Conservation (phyloP, 2,329 filamentous ascomycete genomes). For the Pseudopithomyces maydicus region DNA sequence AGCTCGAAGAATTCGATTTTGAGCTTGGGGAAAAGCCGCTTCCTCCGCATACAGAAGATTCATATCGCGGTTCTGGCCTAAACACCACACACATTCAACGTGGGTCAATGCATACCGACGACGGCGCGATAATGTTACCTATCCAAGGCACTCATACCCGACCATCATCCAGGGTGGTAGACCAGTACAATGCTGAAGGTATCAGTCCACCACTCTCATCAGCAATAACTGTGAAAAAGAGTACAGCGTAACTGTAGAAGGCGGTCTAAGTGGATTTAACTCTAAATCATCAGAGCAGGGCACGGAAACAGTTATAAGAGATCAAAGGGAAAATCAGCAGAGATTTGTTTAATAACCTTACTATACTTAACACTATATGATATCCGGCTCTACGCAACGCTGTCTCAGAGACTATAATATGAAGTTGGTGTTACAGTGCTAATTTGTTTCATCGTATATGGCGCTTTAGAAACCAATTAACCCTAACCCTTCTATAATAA, state of each 20-base stretch:
- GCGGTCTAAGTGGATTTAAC: neutral
- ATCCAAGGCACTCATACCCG: conserved; percentile 1
- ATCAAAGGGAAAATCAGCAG: neutral
- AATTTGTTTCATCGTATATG: neutral
- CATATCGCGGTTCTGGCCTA: neutral
- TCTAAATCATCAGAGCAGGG: neutral
- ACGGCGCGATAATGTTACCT: conserved; percentile 5
- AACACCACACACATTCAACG: conserved; percentile 15
- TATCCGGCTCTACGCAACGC: neutral
- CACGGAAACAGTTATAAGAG: neutral
- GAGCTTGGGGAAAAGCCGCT: neutral
- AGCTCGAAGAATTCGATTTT: conserved; percentile 18
- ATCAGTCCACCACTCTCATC: neutral
- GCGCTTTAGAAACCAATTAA: neutral
- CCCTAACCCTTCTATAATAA: too few species aligned
- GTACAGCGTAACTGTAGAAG: conserved; percentile 21
- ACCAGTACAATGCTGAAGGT: neutral
- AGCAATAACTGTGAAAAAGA: conserved; percentile 20
- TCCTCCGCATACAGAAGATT: neutral
- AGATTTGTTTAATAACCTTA: neutral
- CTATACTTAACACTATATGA: neutral
- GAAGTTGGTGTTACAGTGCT: too few species aligned
- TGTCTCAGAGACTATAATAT: neutral
- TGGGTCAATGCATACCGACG: conserved; percentile 10
- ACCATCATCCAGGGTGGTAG: neutral